Evolutionary conservation across 2,329 filamentous ascomycete genomes (phyloP), one percentile per base, ranked within the genome.

Genomic region (Huntiella omanensis): DNA sequence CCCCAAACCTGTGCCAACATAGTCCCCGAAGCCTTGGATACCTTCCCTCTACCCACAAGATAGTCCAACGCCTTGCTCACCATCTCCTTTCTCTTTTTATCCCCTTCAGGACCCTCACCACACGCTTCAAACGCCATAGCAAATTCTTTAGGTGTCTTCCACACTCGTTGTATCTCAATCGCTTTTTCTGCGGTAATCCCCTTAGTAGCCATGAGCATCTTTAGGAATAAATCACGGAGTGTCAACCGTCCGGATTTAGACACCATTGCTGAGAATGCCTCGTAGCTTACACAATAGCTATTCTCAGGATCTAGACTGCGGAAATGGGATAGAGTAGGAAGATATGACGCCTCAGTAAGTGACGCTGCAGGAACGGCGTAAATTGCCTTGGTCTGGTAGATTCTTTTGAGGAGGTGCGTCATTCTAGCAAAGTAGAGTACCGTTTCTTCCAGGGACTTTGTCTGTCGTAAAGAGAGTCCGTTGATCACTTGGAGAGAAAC

Each of bases 131-230:
- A 86, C 0, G 80, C 82, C 55, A 77, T 72, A n/a, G 83, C 64
- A 43, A 91, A 73, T 1, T 75, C 73, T 49, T 71, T 66, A 0
- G 83, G 83, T 2, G 83, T 88, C 52, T 69, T 73, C 80, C 83
- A 91, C n/a, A 68, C 63, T 53, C 75, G 77, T 56, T 88, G 83
- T 10, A 91, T 84, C 60, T 84, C 82, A 4, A 87, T 60, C 0
- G 83, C 83, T 54, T 82, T 83, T 54, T 87, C 82, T 3, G 79
- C 80, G 1, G 80, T 83, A 10, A 91, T 66, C 1, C 81, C 80
- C 46, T 71, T 71, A 1, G 73, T 83, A 52, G 80, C 84, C 82
- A 91, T 86, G 41, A 91, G 68, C 82, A 91, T 88, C 60, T 87
- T 87, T 19, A 91, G 63, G 53, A 75, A 88, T 0, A 87, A 60